Evolutionary conservation across 2,329 filamentous ascomycete genomes (phyloP), one percentile per base, ranked within the genome.

Genomic region (Tolypocladium endophyticum): DNA sequence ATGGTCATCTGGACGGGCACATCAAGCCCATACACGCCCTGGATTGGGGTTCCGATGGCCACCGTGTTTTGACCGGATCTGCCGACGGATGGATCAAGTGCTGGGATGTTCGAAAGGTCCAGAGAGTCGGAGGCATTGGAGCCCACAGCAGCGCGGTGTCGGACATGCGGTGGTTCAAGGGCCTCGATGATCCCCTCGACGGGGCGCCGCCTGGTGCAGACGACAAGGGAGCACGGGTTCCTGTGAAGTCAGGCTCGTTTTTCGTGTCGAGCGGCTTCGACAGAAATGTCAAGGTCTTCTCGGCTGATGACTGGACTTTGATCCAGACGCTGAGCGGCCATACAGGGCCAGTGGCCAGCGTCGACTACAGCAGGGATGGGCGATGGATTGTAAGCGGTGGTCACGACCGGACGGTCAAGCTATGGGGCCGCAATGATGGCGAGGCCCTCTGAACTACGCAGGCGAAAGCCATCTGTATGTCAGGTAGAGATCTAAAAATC

Each of bases 21-120:
- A 94, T 97, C 69, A 90, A 92, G 63, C 92, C 95, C 18, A 96
- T 99, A 58, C 92, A 96, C 68, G 92, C 87, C 0, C 78, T 97
- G 7, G 92, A 97, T 72, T 99, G 95, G 94, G 87, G 89, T 60
- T 82, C 87, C 0, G 94, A 99, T 70, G 92, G 93, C 7, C 87
- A 96, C 72, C 86, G 94, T n/a, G 85, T 97, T 11, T 79, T 97
- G n/a, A 92, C 92, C 0, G 92, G 92, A 1, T 95, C 92, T 18
- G 91, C 87, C 2, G 94, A 99, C 70, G 93, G 93, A 23, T 97
- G 94, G 84, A 87, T 96, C 69, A 97, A 97, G 74, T 97, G 93
- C 75, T 99, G 94, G 94, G 94, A 99, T 70, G 81, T 99, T 58
- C 86, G 94, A 54, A 93, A 94, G 68, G 92, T 97, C 56, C 84